Conservation (phyloP, 257 asterid species). For the Coffea canephora region DNA sequence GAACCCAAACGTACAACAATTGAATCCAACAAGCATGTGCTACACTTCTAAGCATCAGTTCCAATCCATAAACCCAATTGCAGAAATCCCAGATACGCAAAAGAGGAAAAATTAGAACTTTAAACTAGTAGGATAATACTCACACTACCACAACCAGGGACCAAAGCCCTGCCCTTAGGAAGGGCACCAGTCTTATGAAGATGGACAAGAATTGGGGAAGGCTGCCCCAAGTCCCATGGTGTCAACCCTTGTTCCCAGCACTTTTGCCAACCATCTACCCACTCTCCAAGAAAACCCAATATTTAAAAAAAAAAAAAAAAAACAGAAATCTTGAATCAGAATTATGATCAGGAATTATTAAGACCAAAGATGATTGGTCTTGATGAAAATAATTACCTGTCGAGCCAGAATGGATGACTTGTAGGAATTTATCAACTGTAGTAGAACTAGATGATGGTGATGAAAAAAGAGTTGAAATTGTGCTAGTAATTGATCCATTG, state of each 20-base stretch:
- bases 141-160: slow-evolving; percentile 93
- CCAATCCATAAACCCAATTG: too few species aligned
- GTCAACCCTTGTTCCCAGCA: slow-evolving; percentile 77
- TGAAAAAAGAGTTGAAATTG: not conserved
- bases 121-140: slow-evolving; percentile 20
- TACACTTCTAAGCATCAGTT: not conserved
- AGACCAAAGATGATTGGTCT: not conserved
- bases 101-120: not conserved
- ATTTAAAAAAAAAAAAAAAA: not conserved
- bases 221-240: slow-evolving; percentile 89
- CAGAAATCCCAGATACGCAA: too few species aligned
- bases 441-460: not conserved
- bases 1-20: not conserved
- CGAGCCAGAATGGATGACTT: slow-evolving; percentile 40
- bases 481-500: too few species aligned
- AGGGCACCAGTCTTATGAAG: slow-evolving; percentile 58
- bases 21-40: not conserved
- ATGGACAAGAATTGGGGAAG: slow-evolving; percentile 73
- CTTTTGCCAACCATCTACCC: slow-evolving; percentile 68
- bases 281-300: not conserved
- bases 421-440: slow-evolving; percentile 40
- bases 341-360: not conserved
- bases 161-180: slow-evolving; percentile 72
- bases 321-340: not conserved
- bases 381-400: slow-evolving; percentile 30